A percentile compares a stretch with the other conserved stretches of the same genome.
phyloP scores from a whole-genome alignment of 768 basidiomycete genomes.

The Psilocybe sp. region DNA sequence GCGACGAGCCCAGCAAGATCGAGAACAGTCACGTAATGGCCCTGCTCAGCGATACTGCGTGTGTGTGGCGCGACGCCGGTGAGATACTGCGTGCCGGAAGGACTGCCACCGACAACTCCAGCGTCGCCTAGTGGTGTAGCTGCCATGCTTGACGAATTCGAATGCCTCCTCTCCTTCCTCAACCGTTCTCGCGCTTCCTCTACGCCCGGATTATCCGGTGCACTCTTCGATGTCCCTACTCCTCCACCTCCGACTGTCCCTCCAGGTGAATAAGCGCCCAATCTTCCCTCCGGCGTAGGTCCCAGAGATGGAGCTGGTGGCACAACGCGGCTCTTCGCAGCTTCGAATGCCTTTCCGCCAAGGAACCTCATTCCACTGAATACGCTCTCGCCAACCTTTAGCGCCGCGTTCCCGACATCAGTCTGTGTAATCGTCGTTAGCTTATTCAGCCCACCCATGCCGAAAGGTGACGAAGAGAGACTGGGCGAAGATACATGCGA shows the following conservation, averaged over 20 bases:
- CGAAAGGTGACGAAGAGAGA: slow-evolving; percentile 19
- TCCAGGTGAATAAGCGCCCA: slow-evolving; percentile 1
- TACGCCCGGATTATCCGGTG: slow-evolving; percentile 38
- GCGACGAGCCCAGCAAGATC: slow-evolving; percentile 40
- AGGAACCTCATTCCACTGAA: slow-evolving; percentile 64
- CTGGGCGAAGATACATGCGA: slow-evolving; percentile 4
- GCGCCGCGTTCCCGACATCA: slow-evolving; percentile 49
- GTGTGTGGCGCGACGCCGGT: slow-evolving; percentile 22
- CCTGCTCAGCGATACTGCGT: slow-evolving; percentile 20
- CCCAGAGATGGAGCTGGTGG: not conserved
- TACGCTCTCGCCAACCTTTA: slow-evolving; percentile 58
- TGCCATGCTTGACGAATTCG: slow-evolving; percentile 9
- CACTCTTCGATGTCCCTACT: slow-evolving; percentile 58
- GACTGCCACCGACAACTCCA: not conserved
- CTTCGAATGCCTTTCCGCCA: slow-evolving; percentile 57
- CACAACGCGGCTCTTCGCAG: slow-evolving; percentile 35
- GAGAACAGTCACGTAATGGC: slow-evolving; percentile 52
- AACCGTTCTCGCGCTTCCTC: slow-evolving; percentile 9
- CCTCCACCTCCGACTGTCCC: slow-evolving; percentile 15
- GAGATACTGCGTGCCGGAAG: slow-evolving; percentile 3
- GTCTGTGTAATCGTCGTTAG: slow-evolving; percentile 32
- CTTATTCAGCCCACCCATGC: slow-evolving; percentile 11
- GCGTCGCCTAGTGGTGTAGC: not conserved
- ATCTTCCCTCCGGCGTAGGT: slow-evolving; percentile 2
- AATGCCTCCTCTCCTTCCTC: slow-evolving; percentile 21